Evolutionary conservation across 495 filamentous ascomycete genomes (phyloP).

Genomic region (Trichoderma reesei): DNA sequence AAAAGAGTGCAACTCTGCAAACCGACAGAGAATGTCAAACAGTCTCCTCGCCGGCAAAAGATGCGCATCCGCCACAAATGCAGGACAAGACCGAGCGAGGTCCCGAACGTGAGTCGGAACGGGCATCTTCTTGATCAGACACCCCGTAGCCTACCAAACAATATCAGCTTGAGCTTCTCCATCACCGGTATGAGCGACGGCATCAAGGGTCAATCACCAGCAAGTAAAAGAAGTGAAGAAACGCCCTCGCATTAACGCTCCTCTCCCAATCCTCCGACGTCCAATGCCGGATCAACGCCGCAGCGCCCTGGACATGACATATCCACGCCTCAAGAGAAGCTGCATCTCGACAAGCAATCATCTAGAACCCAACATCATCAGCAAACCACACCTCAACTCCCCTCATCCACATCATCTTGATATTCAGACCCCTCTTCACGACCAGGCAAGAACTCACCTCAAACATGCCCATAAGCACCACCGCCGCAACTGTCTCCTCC

Average conservation of each 20-base stretch:
- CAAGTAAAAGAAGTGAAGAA: neutral
- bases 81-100: neutral
- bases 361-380: neutral
- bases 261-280: neutral
- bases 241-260: neutral
- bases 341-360: neutral
- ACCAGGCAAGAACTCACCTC: neutral
- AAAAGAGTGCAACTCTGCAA: neutral
- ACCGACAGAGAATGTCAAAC: neutral
- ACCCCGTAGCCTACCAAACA: neutral
- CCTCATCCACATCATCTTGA: neutral
- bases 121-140: neutral
- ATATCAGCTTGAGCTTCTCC: neutral
- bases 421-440: neutral
- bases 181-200: neutral
- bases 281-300: neutral
- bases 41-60: neutral
- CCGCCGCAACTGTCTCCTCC: neutral
- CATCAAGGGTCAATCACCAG: neutral
- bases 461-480: neutral
- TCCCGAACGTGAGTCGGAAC: neutral
- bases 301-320: neutral
- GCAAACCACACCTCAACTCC: neutral
- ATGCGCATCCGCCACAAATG: neutral
- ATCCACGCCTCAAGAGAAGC: neutral